Percentiles rank a stretch among this genome's conserved stretches.
phyloP scores from a whole-genome alignment of 306 rosid genomes.

The Sphenostylis stenocarpa region DNA sequence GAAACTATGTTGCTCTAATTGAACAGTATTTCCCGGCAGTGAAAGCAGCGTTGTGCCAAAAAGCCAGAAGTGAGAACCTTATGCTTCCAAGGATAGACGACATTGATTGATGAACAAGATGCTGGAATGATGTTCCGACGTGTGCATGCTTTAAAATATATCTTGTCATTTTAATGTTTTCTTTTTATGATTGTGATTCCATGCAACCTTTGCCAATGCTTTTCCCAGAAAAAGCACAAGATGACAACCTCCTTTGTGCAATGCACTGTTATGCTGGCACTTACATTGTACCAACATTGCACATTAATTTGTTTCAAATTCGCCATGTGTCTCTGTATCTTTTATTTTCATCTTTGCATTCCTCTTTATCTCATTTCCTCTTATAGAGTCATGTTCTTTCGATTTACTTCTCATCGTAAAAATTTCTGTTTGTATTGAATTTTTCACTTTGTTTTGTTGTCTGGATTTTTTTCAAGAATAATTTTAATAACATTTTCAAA shows the following conservation, averaged over 20 bases:
- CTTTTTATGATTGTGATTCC: conserved; percentile 10
- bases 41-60: conserved; percentile 18
- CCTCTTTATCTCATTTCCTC: no score
- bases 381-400: no score
- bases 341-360: no score
- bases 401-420: no score
- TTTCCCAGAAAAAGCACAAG: not conserved
- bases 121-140: conserved; percentile 18
- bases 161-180: not conserved
- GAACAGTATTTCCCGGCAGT: not conserved
- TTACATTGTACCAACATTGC: not conserved
- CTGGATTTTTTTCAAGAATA: no score
- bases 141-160: not conserved
- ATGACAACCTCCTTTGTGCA: conserved; percentile 23
- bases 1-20: not conserved
- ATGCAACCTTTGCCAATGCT: conserved; percentile 15
- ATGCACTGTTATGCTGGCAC: not conserved
- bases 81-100: conserved; percentile 5
- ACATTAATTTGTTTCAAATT: no score
- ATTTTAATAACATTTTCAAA: no score
- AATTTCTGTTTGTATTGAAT: no score
- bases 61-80: conserved; percentile 15
- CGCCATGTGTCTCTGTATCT: no score
- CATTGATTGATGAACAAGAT: conserved; percentile 27
- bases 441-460: no score